phyloP scores from a whole-genome alignment of 805 yeast genomes.

The Cyberlindnera americana region DNA sequence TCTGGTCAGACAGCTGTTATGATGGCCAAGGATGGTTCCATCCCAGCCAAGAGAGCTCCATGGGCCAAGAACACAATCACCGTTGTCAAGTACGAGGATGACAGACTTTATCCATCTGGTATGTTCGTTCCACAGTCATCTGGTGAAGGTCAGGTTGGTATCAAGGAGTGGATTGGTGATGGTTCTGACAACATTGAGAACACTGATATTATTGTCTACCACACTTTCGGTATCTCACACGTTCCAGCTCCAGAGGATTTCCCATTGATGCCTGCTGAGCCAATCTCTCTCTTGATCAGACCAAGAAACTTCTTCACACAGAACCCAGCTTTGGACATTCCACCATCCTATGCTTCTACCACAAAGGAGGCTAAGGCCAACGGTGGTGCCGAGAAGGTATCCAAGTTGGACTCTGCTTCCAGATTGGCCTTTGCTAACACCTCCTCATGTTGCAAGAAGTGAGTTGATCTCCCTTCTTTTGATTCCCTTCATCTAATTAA shows the following conservation, averaged over 20 bases:
- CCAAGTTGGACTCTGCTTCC: conserved; percentile 44
- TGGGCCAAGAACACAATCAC: conserved; percentile 69
- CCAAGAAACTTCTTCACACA: conserved; percentile 77
- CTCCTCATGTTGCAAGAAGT: conserved; percentile 27
- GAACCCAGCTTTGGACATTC: conserved; percentile 74
- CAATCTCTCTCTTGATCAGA: conserved; percentile 67
- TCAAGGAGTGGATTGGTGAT: conserved; percentile 67
- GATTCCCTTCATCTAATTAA: neutral
- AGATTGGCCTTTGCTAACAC: conserved; percentile 44
- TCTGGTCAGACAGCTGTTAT: conserved; percentile 72
- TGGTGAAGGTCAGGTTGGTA: conserved; percentile 64
- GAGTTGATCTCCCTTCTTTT: conserved; percentile 3
- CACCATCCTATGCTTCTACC: conserved; percentile 56
- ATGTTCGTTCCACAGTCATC: conserved; percentile 72
- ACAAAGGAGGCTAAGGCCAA: conserved; percentile 39
- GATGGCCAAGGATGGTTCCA: conserved; percentile 68
- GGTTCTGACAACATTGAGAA: conserved; percentile 54
- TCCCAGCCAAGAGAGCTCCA: conserved; percentile 77
- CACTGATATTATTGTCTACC: conserved; percentile 73
- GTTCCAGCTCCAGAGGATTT: conserved; percentile 89
- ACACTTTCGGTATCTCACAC: conserved; percentile 81
- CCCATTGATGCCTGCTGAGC: conserved; percentile 88
- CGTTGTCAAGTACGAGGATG: conserved; percentile 71
- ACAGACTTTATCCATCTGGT: conserved; percentile 77
- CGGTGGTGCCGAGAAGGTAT: conserved; percentile 36